Evolutionary conservation across 306 rosid species (phyloP).

Genomic region (Astragalus membranaceus): DNA sequence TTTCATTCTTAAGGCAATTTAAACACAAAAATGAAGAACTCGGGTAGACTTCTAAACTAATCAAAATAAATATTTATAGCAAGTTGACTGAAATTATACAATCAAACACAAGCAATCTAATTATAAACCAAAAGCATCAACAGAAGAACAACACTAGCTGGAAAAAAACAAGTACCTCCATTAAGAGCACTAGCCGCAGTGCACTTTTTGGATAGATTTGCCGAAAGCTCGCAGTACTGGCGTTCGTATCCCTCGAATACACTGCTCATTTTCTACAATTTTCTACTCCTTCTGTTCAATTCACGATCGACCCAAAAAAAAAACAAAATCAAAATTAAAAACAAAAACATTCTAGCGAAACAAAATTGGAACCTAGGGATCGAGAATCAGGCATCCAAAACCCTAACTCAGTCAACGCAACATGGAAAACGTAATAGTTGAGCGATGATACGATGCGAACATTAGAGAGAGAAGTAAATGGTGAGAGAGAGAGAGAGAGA

Average conservation of each 20-base stretch:
- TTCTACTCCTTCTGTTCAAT: slow-evolving; percentile 20
- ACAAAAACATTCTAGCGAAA: background rate
- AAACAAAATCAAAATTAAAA: background rate
- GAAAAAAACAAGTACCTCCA: slow-evolving; percentile 45
- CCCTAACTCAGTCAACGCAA: slow-evolving; percentile 12
- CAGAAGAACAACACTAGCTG: background rate
- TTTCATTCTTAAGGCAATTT: background rate
- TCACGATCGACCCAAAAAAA: slow-evolving; percentile 17
- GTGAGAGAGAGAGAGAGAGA: background rate
- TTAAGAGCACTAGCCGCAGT: slow-evolving; percentile 54
- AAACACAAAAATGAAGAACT: no score
- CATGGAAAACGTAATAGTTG: background rate
- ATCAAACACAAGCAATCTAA: background rate
- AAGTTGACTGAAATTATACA: background rate
- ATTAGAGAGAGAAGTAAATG: background rate
- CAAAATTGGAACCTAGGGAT: slow-evolving; percentile 1
- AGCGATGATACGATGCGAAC: background rate
- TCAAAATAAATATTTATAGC: background rate
- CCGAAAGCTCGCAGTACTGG: slow-evolving; percentile 78
- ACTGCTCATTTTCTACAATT: slow-evolving; percentile 54
- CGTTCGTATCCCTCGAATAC: slow-evolving; percentile 88
- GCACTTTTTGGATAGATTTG: slow-evolving; percentile 66
- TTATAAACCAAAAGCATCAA: background rate
- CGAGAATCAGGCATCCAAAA: background rate
- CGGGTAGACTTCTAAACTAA: background rate